phyloP scores from a whole-genome alignment of 495 filamentous ascomycete genomes.

The Stereocaulon alpinum region DNA sequence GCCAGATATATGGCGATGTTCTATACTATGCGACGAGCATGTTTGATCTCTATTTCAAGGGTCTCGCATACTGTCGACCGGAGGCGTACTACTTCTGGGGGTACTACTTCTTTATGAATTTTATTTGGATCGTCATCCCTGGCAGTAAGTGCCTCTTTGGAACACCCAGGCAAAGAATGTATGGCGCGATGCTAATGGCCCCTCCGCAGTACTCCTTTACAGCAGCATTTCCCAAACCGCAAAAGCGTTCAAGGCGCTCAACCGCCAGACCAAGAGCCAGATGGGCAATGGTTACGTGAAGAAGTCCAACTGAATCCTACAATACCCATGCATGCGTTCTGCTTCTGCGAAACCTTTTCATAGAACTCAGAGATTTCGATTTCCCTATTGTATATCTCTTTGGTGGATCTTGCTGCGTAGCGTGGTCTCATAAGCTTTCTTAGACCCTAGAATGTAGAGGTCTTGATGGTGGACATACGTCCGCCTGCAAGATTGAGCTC shows the following conservation, averaged over 20 bases:
- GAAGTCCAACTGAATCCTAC: slow-evolving; percentile 27
- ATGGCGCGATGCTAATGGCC: slow-evolving; percentile 21
- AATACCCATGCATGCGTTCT: neutral
- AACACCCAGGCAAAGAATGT: neutral
- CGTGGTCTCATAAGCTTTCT: neutral
- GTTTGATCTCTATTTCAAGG: slow-evolving; percentile 50
- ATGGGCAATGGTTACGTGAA: slow-evolving; percentile 22
- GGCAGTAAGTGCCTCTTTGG: slow-evolving; percentile 33
- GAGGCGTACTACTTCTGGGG: slow-evolving; percentile 79
- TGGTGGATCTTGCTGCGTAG: neutral
- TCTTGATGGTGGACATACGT: neutral
- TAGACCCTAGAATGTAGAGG: neutral
- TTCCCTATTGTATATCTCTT: neutral
- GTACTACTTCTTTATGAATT: slow-evolving; percentile 80
- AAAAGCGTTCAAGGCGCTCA: slow-evolving; percentile 35
- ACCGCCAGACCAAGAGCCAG: slow-evolving; percentile 27
- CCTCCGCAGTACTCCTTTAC: slow-evolving; percentile 39
- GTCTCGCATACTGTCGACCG: slow-evolving; percentile 56
- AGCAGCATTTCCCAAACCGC: slow-evolving; percentile 40
- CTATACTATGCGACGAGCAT: slow-evolving; percentile 78
- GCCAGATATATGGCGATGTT: slow-evolving; percentile 76
- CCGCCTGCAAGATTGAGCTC: neutral
- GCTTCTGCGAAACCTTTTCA: too few species aligned
- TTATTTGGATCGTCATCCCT: slow-evolving; percentile 77
- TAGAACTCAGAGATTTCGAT: too few species aligned